A percentile compares a stretch with the other conserved stretches of the same genome.
Evolutionary conservation across 352 stramenopile genomes (phyloP).

Genomic region (Peronospora farinosa): DNA sequence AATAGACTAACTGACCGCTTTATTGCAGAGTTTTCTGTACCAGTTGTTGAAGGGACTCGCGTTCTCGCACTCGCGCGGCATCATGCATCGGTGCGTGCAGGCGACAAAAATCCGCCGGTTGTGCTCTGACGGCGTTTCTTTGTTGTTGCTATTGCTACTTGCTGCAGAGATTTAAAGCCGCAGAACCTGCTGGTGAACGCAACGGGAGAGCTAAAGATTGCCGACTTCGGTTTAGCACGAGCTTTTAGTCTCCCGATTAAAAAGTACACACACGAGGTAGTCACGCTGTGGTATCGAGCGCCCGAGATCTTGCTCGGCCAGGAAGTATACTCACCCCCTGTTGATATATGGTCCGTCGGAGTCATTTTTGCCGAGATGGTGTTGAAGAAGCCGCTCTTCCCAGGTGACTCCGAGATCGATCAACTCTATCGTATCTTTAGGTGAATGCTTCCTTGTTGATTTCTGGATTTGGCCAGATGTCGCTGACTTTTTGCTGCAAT

Average conservation of each 20-base stretch:
- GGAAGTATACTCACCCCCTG: slow-evolving; percentile 76
- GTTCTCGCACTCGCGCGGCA: slow-evolving; percentile 81
- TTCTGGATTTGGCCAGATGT: not conserved
- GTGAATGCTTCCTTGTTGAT: slow-evolving; percentile 27
- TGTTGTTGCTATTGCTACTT: not conserved
- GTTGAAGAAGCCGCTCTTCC: slow-evolving; percentile 74
- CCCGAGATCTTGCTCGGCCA: slow-evolving; percentile 97
- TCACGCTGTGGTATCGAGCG: slow-evolving; percentile 98
- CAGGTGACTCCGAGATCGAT: slow-evolving; percentile 82
- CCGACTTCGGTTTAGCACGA: slow-evolving; percentile 96
- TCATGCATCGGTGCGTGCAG: slow-evolving; percentile 75
- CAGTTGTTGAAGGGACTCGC: slow-evolving; percentile 83
- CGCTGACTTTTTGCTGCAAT: slow-evolving; percentile 1
- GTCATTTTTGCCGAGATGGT: slow-evolving; percentile 86
- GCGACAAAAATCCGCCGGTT: not conserved
- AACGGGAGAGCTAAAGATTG: slow-evolving; percentile 94
- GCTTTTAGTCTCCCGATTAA: slow-evolving; percentile 96
- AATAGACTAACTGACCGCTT: not conserved
- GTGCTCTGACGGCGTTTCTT: not conserved
- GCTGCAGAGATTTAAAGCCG: slow-evolving; percentile 92
- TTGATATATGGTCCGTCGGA: slow-evolving; percentile 86
- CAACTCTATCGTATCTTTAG: slow-evolving; percentile 86
- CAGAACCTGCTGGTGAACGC: slow-evolving; percentile 95
- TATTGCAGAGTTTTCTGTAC: slow-evolving; percentile 58
- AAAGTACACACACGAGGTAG: slow-evolving; percentile 97